Conservation (phyloP, 2,329 filamentous ascomycete species). For the Pezicula carpinea region DNA sequence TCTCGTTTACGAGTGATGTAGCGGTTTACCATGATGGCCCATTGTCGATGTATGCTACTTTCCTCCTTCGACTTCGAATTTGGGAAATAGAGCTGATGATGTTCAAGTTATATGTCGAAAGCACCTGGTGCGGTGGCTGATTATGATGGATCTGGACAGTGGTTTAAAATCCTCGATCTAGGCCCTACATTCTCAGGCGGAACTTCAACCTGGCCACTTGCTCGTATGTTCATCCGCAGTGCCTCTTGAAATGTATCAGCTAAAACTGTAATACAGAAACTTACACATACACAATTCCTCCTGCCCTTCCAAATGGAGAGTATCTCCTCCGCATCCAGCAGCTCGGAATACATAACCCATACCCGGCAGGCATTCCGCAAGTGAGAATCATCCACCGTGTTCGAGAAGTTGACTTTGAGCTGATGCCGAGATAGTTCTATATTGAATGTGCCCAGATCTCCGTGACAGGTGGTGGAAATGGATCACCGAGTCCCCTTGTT, state of each 20-base stretch:
- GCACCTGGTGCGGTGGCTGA: conserved; percentile 26
- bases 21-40: conserved; percentile 31
- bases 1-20: conserved; percentile 41
- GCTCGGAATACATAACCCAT: conserved; percentile 12
- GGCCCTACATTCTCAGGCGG: conserved; percentile 24
- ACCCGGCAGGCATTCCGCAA: conserved; percentile 9
- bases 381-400: neutral
- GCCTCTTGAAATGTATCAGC: neutral
- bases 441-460: conserved; percentile 16
- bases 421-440: conserved; percentile 20
- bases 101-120: conserved; percentile 29
- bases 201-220: conserved; percentile 21
- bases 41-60: conserved; percentile 17
- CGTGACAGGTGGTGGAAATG: conserved; percentile 13
- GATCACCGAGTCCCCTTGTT: conserved; percentile 16
- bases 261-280: conserved; percentile 13
- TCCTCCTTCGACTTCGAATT: too few relatives aligned
- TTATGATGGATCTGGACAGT: conserved; percentile 32
- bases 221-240: conserved; percentile 15
- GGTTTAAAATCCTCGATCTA: conserved; percentile 33
- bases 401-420: neutral
- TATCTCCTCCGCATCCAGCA: conserved; percentile 12
- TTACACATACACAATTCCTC: conserved; percentile 24
- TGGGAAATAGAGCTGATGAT: too few relatives aligned
- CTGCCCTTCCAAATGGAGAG: conserved; percentile 12